These are phyloP conservation scores for Trematosphaeria pertusa DNA, from an alignment of 2,329 filamentous ascomycete species.

Conservation along the genomic window DNA sequence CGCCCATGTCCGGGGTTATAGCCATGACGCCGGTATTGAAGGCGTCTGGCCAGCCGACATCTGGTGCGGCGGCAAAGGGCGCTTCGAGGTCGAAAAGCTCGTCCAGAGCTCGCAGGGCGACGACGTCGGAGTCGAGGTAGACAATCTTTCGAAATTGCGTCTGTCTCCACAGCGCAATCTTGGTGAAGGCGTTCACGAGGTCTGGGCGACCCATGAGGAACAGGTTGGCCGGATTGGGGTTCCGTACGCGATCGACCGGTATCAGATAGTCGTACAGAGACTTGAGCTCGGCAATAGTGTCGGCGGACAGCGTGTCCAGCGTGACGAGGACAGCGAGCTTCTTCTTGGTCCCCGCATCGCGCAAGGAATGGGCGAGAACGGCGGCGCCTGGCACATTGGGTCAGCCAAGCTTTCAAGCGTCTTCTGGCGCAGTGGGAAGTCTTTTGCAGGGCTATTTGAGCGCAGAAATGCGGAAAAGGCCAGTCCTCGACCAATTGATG, in stretches of 20 bases:
- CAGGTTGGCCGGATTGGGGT: constrained; percentile 79
- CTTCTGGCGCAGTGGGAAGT: background rate
- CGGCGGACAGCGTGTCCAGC: constrained; percentile 75
- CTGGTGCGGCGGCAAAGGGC: constrained; percentile 77
- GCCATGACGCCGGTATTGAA: constrained; percentile 99
- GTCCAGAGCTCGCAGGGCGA: constrained; percentile 89
- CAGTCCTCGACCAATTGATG: too few relatives aligned
- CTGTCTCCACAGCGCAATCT: constrained; percentile 93
- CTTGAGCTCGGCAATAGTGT: constrained; percentile 81
- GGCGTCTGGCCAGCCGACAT: constrained; percentile 96
- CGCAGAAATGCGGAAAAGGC: constrained; percentile 1
- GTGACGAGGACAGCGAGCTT: constrained; percentile 87
- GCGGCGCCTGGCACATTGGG: constrained; percentile 71
- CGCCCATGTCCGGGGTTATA: constrained; percentile 81
- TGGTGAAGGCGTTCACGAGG: constrained; percentile 91
- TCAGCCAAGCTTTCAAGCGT: constrained; percentile 13
- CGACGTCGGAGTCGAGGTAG: constrained; percentile 92
- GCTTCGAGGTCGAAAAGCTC: constrained; percentile 79
- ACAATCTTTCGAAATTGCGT: constrained; percentile 90
- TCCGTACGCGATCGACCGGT: constrained; percentile 80
- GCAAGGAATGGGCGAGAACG: constrained; percentile 91
- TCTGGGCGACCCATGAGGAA: constrained; percentile 91
- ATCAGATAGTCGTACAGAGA: constrained; percentile 88
- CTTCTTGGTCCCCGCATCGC: constrained; percentile 86
- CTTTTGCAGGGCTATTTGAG: background rate